Evolutionary conservation across 1,284 basidiomycete species (phyloP), one percentile per base, ranked within the genome.

Genomic region (Boletellus sp.): DNA sequence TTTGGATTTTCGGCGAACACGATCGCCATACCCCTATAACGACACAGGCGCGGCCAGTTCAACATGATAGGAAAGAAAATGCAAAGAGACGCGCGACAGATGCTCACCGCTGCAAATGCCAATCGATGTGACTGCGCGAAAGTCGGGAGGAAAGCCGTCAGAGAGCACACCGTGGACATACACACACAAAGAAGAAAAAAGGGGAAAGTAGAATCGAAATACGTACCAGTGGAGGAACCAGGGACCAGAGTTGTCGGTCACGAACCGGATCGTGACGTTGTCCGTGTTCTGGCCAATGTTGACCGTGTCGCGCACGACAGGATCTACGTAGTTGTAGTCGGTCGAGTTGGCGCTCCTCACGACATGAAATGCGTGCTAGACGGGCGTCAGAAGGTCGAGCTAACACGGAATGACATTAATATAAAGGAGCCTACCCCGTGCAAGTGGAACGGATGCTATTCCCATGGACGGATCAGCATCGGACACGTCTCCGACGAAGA

Each of bases 381-480:
- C 21, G 21, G n/a, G n/a, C 14, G 32, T 33, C 32, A n/a, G n/a
- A n/a, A n/a, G n/a, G n/a, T n/a, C n/a, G n/a, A n/a, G n/a, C n/a
- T n/a, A n/a, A 19, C n/a, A 26, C 39, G 21, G 11, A 34, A 20
- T 29, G 2, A 3, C 23, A 19, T 14, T 4, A 9, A 10, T 13
- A 23, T 22, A 6, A 25, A 2, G 10, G 21, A 10, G 57, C 69
- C 39, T 60, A 73, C 69, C 44, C 74, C 71, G 43, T 77, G 74
- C 41, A 77, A 55, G 56, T 73, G 73, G 53, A 74, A 68, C 1
- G 73, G 72, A 43, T 67, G 64, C 64, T 66, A 29, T 42, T n/a
- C n/a, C n/a, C n/a, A n/a, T n/a, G n/a, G n/a, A n/a, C n/a, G n/a
- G n/a, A n/a, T n/a, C n/a, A n/a, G n/a, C n/a, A n/a, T n/a, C n/a